Conservation (phyloP, 1,284 basidiomycete genomes). For the Wolfiporia cocos region DNA sequence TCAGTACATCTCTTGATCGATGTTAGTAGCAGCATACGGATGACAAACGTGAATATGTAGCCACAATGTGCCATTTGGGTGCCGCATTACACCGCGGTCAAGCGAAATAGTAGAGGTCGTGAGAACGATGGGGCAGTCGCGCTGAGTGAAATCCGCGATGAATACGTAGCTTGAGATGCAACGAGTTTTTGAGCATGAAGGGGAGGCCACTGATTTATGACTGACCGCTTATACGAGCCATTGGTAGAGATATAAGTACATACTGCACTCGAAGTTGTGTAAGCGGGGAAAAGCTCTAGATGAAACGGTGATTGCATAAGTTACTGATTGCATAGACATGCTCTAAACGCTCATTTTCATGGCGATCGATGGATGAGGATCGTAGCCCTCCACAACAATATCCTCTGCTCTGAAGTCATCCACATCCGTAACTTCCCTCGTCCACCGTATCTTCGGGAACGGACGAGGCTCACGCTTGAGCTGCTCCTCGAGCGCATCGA, state of each 20-base stretch:
- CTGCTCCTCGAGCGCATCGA: constrained; percentile 82
- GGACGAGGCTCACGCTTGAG: constrained; percentile 71
- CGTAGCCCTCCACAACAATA: constrained; percentile 83
- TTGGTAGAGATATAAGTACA: too few species aligned
- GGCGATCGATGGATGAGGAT: constrained; percentile 79
- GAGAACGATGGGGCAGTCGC: too few species aligned
- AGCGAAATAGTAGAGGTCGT: not conserved
- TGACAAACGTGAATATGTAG: not conserved
- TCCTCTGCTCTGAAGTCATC: constrained; percentile 83
- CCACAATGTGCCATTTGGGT: not conserved
- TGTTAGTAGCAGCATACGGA: not conserved
- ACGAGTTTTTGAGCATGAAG: too few species aligned
- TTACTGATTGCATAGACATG: too few species aligned
- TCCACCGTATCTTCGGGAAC: constrained; percentile 82
- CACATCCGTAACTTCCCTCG: constrained; percentile 62
- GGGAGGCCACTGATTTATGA: too few species aligned
- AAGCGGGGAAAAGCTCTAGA: too few species aligned
- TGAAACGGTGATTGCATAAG: too few species aligned
- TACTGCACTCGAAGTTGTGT: too few species aligned
- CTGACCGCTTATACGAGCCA: too few species aligned
- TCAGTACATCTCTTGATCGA: too few species aligned
- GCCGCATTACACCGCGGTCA: not conserved
- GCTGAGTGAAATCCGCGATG: too few species aligned
- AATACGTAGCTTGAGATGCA: too few species aligned
- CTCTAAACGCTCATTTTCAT: constrained; percentile 98